A percentile compares a stretch with the other conserved stretches of the same genome.
Conservation (phyloP, 805 yeast species). For the Cyberlindnera amylophila region DNA sequence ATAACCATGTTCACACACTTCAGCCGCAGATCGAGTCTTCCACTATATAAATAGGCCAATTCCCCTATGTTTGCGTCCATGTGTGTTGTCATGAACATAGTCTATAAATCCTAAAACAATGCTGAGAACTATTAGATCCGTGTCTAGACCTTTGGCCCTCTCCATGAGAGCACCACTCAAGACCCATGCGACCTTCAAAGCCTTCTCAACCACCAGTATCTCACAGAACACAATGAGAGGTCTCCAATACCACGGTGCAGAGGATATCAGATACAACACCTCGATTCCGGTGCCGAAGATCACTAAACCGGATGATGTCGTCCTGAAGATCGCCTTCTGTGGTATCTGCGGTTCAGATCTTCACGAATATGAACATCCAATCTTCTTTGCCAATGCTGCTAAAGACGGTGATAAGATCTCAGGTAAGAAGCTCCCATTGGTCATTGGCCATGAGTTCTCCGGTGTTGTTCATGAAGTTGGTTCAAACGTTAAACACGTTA, state of each 20-base stretch:
- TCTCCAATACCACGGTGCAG: conserved; percentile 36
- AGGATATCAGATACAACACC: conserved; percentile 34
- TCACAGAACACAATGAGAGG: no score
- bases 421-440: conserved; percentile 45
- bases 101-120: no score
- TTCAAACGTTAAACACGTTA: conserved; percentile 43
- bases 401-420: conserved; percentile 29
- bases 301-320: conserved; percentile 37
- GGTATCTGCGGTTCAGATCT: conserved; percentile 61
- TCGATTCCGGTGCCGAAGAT: conserved; percentile 34
- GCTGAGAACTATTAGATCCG: no score
- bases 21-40: no score
- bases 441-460: conserved; percentile 60
- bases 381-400: conserved; percentile 51
- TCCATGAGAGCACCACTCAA: no score
- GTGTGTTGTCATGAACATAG: no score
- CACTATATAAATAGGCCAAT: no score
- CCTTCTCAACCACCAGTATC: no score
- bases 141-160: no score
- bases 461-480: conserved; percentile 55
- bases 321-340: conserved; percentile 43
- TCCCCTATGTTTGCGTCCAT: no score
- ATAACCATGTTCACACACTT: no score
- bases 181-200: no score
- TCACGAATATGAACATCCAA: conserved; percentile 58